Conservation (phyloP, 805 yeast genomes). For the Candida pseudofarinosa region DNA sequence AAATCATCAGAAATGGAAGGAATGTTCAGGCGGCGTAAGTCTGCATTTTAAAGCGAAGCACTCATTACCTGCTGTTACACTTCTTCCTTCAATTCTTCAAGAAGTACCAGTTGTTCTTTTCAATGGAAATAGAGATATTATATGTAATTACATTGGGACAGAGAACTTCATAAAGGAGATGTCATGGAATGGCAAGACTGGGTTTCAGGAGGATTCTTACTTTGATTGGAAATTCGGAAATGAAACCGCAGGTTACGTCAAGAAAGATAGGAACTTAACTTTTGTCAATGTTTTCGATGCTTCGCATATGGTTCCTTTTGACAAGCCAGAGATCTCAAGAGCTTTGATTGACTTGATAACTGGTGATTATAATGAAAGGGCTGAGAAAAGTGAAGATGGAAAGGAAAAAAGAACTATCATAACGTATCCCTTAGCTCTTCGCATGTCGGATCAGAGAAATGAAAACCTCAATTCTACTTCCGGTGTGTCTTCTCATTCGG, state of each 20-base stretch:
- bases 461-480: neutral
- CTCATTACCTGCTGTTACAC: constrained; percentile 56
- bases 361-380: constrained; percentile 24
- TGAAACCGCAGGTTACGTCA: constrained; percentile 34
- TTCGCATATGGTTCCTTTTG: constrained; percentile 94
- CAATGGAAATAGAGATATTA: constrained; percentile 84
- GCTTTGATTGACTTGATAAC: constrained; percentile 59
- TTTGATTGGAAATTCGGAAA: constrained; percentile 45
- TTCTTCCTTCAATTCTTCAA: constrained; percentile 64
- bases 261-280: constrained; percentile 64
- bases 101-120: constrained; percentile 65
- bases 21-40: constrained; percentile 67
- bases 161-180: constrained; percentile 59
- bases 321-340: constrained; percentile 63
- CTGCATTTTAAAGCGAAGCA: constrained; percentile 45
- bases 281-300: constrained; percentile 70
- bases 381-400: constrained; percentile 10
- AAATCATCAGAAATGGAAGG: constrained; percentile 57
- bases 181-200: constrained; percentile 59
- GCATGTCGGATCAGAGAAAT: constrained; percentile 6
- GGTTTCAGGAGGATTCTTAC: constrained; percentile 35
- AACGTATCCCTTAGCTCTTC: constrained; percentile 29
- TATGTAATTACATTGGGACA: constrained; percentile 81
- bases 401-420: constrained; percentile 15
- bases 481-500: neutral